A percentile compares a stretch with the other conserved stretches of the same genome.
phyloP scores from a whole-genome alignment of 768 basidiomycete species.

The Leccinum disarticulatum region DNA sequence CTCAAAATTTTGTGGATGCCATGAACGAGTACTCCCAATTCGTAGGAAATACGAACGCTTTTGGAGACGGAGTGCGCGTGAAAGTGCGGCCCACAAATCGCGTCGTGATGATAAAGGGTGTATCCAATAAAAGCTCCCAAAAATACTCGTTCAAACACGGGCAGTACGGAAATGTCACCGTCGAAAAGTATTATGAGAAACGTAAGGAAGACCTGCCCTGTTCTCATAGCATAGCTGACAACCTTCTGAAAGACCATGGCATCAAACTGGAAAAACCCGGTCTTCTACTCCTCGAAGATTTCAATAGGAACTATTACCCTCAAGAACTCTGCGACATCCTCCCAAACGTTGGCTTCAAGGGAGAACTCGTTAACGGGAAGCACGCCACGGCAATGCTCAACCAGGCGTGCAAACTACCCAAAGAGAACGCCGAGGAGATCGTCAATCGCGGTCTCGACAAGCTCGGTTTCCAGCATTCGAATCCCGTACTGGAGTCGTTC shows the following conservation, averaged over 20 bases:
- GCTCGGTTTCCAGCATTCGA: slow-evolving; percentile 40
- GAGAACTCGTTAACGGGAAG: slow-evolving; percentile 45
- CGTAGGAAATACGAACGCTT: slow-evolving; percentile 50
- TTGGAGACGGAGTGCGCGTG: slow-evolving; percentile 65
- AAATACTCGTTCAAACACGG: slow-evolving; percentile 42
- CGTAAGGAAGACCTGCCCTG: slow-evolving; percentile 31
- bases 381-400: slow-evolving; percentile 50
- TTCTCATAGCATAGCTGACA: not conserved
- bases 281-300: slow-evolving; percentile 41
- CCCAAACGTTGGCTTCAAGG: slow-evolving; percentile 39
- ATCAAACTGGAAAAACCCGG: slow-evolving; percentile 36
- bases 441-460: slow-evolving; percentile 39
- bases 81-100: slow-evolving; percentile 60
- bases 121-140: slow-evolving; percentile 40
- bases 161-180: slow-evolving; percentile 37
- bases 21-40: slow-evolving; percentile 41
- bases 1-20: slow-evolving; percentile 41
- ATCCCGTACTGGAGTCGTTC: slow-evolving; percentile 40
- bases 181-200: slow-evolving; percentile 44
- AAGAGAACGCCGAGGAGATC: slow-evolving; percentile 46
- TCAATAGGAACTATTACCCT: slow-evolving; percentile 39
- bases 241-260: slow-evolving; percentile 36
- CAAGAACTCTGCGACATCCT: slow-evolving; percentile 50
- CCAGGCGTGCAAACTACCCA: slow-evolving; percentile 46
- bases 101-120: slow-evolving; percentile 64